A percentile compares a stretch with the other conserved stretches of the same genome.
These are phyloP conservation scores for Ceratocystis ficicola DNA, from an alignment of 2,329 filamentous ascomycete species.

Conservation along the genomic window DNA sequence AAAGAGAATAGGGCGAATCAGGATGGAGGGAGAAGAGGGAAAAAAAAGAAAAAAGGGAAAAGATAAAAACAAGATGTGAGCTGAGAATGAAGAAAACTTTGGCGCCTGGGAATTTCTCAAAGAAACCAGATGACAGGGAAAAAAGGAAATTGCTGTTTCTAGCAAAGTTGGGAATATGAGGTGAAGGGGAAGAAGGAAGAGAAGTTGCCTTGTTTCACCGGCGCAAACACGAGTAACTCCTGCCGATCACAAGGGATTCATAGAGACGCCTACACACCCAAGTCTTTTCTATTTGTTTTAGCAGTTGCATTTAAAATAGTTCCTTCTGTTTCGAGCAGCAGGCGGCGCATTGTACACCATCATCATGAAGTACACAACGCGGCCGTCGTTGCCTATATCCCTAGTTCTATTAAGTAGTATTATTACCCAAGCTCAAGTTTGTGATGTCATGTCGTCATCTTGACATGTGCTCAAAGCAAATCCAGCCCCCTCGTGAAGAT, in stretches of 20 bases:
- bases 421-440: background rate
- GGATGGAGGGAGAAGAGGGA: background rate
- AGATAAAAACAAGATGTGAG: background rate
- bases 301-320: background rate
- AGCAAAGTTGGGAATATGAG: background rate
- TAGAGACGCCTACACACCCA: background rate
- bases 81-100: background rate
- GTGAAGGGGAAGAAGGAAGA: background rate
- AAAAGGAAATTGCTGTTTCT: background rate
- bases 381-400: background rate
- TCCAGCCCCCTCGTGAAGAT: no score
- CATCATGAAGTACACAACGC: background rate
- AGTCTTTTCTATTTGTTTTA: background rate
- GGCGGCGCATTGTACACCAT: background rate
- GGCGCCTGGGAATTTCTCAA: background rate
- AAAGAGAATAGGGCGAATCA: background rate
- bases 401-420: background rate
- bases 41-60: background rate
- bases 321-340: background rate
- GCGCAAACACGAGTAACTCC: conserved; percentile 4
- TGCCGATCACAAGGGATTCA: background rate
- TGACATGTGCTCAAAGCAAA: background rate
- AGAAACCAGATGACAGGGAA: background rate
- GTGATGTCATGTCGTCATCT: background rate
- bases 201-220: conserved; percentile 10